phyloP scores from a whole-genome alignment of 805 yeast species.

The Wickerhamiella spandovensis region DNA sequence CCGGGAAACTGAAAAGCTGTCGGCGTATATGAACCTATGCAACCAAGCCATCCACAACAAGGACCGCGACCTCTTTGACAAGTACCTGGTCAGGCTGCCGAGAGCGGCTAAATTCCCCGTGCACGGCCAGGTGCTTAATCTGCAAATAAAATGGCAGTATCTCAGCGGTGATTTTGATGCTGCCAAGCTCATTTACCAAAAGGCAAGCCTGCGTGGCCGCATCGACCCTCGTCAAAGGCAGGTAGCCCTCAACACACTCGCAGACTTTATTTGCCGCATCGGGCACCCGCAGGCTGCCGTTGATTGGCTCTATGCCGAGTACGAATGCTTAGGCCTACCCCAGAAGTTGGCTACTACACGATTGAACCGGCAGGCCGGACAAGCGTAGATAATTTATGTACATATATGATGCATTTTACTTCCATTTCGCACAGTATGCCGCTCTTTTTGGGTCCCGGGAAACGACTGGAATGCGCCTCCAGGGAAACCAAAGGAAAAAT shows the following conservation, averaged over 20 bases:
- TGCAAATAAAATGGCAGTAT: conserved; percentile 15
- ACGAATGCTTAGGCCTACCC: conserved; percentile 1
- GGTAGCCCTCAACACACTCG: conserved; percentile 11
- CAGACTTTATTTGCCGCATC: neutral
- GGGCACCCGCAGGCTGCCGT: neutral
- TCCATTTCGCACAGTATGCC: too few species aligned
- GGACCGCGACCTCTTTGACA: neutral
- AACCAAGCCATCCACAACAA: conserved; percentile 9
- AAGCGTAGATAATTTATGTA: conserved; percentile 1
- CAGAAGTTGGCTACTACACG: neutral
- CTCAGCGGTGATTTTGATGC: conserved; percentile 9
- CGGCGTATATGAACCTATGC: conserved; percentile 7
- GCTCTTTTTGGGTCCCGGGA: too few species aligned
- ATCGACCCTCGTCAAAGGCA: conserved; percentile 8
- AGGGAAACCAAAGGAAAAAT: neutral
- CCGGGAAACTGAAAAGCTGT: conserved; percentile 1
- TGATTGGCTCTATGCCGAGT: conserved; percentile 12
- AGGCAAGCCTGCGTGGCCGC: conserved; percentile 2
- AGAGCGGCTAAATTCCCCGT: neutral
- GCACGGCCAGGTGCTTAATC: conserved; percentile 11
- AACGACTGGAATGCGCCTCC: neutral
- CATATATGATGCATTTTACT: conserved; percentile 1
- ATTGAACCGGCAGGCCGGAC: neutral
- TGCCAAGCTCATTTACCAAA: conserved; percentile 14
- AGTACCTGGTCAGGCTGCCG: neutral